Evolutionary conservation across 208 protist genomes (phyloP).

Genomic region (Leishmania turanica): DNA sequence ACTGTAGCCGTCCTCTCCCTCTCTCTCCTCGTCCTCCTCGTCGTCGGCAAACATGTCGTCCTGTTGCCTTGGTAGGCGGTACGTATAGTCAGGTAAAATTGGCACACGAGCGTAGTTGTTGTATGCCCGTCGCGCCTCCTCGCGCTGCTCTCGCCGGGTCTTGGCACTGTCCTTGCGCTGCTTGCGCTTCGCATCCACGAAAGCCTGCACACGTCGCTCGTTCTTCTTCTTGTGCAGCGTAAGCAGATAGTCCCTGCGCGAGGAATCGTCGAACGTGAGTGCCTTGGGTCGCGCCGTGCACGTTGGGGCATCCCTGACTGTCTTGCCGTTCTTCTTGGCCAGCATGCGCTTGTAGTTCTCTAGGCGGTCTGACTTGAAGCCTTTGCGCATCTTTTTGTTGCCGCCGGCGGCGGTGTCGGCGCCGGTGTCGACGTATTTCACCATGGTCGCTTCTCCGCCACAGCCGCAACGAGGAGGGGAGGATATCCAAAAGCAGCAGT

Average conservation of each 20-base stretch:
- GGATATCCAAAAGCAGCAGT: neutral
- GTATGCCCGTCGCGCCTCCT: slow-evolving; percentile 85
- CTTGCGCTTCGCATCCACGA: slow-evolving; percentile 81
- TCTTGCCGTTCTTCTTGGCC: slow-evolving; percentile 53
- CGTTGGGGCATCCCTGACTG: slow-evolving; percentile 23
- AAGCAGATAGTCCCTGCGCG: slow-evolving; percentile 70
- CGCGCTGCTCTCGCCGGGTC: slow-evolving; percentile 72
- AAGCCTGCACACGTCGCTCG: slow-evolving; percentile 84
- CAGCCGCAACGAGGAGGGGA: neutral
- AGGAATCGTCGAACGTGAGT: slow-evolving; percentile 67
- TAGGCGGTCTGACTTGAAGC: slow-evolving; percentile 88
- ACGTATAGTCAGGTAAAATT: slow-evolving; percentile 89
- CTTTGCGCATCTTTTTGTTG: slow-evolving; percentile 79
- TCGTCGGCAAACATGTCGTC: slow-evolving; percentile 41
- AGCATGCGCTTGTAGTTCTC: slow-evolving; percentile 71
- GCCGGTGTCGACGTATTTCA: slow-evolving; percentile 52
- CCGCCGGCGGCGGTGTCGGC: slow-evolving; percentile 22
- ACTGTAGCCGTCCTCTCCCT: slow-evolving; percentile 15
- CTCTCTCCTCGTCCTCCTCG: slow-evolving; percentile 25
- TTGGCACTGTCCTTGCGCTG: slow-evolving; percentile 65
- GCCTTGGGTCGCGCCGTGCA: slow-evolving; percentile 21
- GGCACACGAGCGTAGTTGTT: slow-evolving; percentile 86
- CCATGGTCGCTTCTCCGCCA: slow-evolving; percentile 21
- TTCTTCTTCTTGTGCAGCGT: slow-evolving; percentile 89
- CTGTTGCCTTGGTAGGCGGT: slow-evolving; percentile 52